A percentile compares a stretch with the other conserved stretches of the same genome.
These are phyloP conservation scores for Globisporangium cylindrosporum DNA, from an alignment of 352 stramenopile species.

Conservation along the genomic window DNA sequence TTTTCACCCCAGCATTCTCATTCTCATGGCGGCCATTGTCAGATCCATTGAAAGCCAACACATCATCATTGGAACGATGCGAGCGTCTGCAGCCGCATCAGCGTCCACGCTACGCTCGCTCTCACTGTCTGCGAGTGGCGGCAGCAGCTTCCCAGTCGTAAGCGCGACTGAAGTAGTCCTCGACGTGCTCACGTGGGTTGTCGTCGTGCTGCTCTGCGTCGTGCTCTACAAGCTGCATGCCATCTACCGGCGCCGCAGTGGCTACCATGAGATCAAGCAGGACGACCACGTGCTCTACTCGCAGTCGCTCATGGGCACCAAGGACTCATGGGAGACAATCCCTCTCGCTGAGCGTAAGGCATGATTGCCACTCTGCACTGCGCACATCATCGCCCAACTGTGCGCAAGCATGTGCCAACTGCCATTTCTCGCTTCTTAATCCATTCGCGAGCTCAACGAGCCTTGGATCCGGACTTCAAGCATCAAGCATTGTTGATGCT, in stretches of 20 bases:
- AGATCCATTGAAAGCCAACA: neutral
- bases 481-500: neutral
- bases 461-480: neutral
- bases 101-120: constrained; percentile 7
- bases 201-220: constrained; percentile 39
- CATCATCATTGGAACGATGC: neutral
- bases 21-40: neutral
- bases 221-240: constrained; percentile 44
- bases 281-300: constrained; percentile 69
- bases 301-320: constrained; percentile 48
- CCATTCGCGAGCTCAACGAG: neutral
- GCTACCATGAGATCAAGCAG: constrained; percentile 50
- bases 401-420: neutral
- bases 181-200: constrained; percentile 38
- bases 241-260: constrained; percentile 43
- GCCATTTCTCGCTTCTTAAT: neutral
- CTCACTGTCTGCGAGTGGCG: neutral
- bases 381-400: neutral
- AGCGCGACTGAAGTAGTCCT: constrained; percentile 28
- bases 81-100: neutral
- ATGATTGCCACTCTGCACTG: neutral
- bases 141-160: constrained; percentile 4
- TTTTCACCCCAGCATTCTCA: neutral
- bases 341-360: neutral
- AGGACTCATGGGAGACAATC: constrained; percentile 69